Evolutionary conservation across 495 filamentous ascomycete genomes (phyloP).

Genomic region (Hyphodiscus hymeniophilus): DNA sequence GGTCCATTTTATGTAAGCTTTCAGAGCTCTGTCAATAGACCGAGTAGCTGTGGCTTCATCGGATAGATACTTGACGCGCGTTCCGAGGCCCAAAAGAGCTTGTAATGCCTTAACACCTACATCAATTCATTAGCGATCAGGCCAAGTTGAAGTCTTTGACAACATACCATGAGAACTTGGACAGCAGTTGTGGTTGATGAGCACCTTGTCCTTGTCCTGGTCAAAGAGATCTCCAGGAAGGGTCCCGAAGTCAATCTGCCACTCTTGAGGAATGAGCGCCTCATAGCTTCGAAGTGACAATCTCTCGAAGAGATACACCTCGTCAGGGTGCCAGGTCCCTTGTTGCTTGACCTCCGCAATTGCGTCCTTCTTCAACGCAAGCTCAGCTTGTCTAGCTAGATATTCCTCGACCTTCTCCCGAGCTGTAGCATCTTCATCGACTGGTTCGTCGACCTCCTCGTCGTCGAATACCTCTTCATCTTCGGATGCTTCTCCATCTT

Average conservation of each 20-base stretch:
- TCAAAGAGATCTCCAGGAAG: constrained; percentile 52
- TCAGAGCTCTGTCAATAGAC: constrained; percentile 14
- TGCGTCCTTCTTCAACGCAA: constrained; percentile 9
- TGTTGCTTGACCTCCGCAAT: constrained; percentile 14
- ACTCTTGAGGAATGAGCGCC: constrained; percentile 45
- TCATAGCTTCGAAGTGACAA: constrained; percentile 52
- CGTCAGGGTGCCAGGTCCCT: constrained; percentile 40
- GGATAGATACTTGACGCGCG: constrained; percentile 13
- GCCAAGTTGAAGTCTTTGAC: neutral
- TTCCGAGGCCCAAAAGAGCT: constrained; percentile 12
- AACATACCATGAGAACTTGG: constrained; percentile 15
- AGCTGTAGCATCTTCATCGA: constrained; percentile 8
- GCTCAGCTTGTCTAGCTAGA: constrained; percentile 23
- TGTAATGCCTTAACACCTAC: constrained; percentile 18
- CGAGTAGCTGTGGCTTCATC: neutral
- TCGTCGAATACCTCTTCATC: constrained; percentile 14
- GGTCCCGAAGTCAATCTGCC: constrained; percentile 52
- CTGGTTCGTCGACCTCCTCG: neutral
- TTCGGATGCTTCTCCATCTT: constrained; percentile 8
- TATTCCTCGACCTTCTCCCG: constrained; percentile 20
- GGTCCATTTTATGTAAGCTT: constrained; percentile 22
- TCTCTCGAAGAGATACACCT: constrained; percentile 45
- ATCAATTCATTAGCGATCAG: neutral
- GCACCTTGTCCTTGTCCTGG: constrained; percentile 28
- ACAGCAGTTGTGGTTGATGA: constrained; percentile 34